phyloP scores from a whole-genome alignment of 148 eudicot species.

The Silene uniflora region DNA sequence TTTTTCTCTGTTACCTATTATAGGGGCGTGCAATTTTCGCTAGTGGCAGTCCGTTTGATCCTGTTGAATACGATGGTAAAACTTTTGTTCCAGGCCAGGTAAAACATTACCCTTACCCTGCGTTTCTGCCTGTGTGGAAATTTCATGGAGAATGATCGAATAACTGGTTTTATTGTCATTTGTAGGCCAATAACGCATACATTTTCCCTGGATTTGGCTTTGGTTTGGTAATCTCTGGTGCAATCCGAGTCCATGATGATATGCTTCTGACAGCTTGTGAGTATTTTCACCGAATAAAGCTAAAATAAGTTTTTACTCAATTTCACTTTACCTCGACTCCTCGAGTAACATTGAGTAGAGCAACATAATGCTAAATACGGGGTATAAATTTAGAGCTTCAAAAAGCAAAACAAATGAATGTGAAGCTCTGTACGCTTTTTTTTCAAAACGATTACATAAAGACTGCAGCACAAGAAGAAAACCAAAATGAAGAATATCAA shows the following conservation, averaged over 20 bases:
- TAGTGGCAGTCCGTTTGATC: constrained; percentile 92
- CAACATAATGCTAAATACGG: too few relatives aligned
- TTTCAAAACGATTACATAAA: too few relatives aligned
- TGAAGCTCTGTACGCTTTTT: too few relatives aligned
- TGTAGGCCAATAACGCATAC: constrained; percentile 86
- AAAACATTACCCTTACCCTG: background rate
- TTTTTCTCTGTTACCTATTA: background rate
- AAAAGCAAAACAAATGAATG: too few relatives aligned
- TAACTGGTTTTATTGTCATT: constrained; percentile 7
- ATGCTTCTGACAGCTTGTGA: constrained; percentile 93
- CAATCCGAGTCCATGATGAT: constrained; percentile 83
- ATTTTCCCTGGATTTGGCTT: constrained; percentile 92
- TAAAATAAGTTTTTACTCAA: too few relatives aligned
- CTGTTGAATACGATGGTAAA: constrained; percentile 70
- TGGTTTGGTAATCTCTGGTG: constrained; percentile 86
- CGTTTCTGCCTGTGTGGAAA: background rate
- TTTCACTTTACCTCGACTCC: too few relatives aligned
- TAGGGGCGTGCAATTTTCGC: constrained; percentile 88
- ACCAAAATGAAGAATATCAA: too few relatives aligned
- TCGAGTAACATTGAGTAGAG: too few relatives aligned
- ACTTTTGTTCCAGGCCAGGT: constrained; percentile 85
- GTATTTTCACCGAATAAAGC: constrained; percentile 19
- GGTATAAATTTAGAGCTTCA: too few relatives aligned
- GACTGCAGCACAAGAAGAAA: too few relatives aligned
- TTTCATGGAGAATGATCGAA: background rate